A percentile compares a stretch with the other conserved stretches of the same genome.
phyloP scores from a whole-genome alignment of 2,329 filamentous ascomycete species.

The Biscogniauxia sp. region DNA sequence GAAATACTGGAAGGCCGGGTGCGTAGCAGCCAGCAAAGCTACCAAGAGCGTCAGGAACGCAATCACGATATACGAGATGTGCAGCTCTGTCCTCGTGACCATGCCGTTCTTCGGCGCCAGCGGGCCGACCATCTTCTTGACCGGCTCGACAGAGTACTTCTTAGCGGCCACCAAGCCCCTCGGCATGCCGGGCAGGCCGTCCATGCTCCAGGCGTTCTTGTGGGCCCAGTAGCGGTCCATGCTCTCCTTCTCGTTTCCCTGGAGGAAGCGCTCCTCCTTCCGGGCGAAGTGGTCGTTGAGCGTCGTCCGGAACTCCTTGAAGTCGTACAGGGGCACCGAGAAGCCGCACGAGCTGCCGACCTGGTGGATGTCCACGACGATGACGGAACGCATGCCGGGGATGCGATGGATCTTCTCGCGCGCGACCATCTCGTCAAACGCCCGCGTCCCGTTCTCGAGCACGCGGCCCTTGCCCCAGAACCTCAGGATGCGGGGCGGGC shows the following conservation, averaged over 20 bases:
- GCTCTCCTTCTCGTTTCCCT: constrained; percentile 36
- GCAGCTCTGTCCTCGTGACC: constrained; percentile 3
- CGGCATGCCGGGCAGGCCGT: constrained; percentile 38
- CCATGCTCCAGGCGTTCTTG: constrained; percentile 40
- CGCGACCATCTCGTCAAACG: constrained; percentile 35
- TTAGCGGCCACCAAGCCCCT: constrained; percentile 31
- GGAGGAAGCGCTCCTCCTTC: constrained; percentile 31
- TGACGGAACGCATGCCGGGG: constrained; percentile 35
- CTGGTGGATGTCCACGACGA: constrained; percentile 39
- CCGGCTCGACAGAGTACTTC: constrained; percentile 33
- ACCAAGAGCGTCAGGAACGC: constrained; percentile 15
- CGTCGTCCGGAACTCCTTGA: constrained; percentile 35
- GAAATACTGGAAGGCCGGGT: constrained; percentile 25
- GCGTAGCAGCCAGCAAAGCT: constrained; percentile 24
- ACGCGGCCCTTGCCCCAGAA: constrained; percentile 38
- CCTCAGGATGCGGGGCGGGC: constrained; percentile 37
- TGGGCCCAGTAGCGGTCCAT: constrained; percentile 40
- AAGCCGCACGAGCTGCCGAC: constrained; percentile 40
- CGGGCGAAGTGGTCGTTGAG: constrained; percentile 34
- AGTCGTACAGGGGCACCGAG: constrained; percentile 39
- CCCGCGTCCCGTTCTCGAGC: constrained; percentile 32
- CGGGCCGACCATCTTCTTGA: constrained; percentile 40
- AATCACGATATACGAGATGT: constrained; percentile 17
- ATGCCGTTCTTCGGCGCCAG: constrained; percentile 26
- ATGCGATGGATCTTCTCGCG: constrained; percentile 23